Evolutionary conservation across 2,329 filamentous ascomycete genomes (phyloP).

Genomic region (Claviceps sp.): DNA sequence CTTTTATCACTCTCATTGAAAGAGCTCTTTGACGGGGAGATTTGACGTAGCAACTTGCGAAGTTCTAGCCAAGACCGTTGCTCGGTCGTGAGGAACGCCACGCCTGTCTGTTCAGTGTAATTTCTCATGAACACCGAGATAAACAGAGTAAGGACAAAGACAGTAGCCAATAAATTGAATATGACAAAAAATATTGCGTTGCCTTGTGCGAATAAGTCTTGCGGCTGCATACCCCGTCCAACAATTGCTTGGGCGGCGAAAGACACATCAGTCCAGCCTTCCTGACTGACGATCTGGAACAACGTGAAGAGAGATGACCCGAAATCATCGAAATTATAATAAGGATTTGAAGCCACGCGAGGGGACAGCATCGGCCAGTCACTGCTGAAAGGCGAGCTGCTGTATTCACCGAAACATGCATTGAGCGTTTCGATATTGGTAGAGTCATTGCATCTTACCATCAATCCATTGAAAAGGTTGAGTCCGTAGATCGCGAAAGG

Average conservation of each 20-base stretch:
- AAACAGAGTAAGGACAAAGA: slow-evolving; percentile 93
- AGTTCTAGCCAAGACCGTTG: slow-evolving; percentile 95
- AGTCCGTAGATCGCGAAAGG: slow-evolving; percentile 94
- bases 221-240: slow-evolving; percentile 60
- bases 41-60: slow-evolving; percentile 79
- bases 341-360: slow-evolving; percentile 66
- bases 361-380: slow-evolving; percentile 75
- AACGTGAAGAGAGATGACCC: slow-evolving; percentile 88
- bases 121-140: slow-evolving; percentile 99
- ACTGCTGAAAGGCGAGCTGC: slow-evolving; percentile 56
- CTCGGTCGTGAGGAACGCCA: slow-evolving; percentile 88
- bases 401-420: slow-evolving; percentile 77
- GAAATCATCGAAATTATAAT: slow-evolving; percentile 90
- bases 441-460: slow-evolving; percentile 62
- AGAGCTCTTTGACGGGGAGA: slow-evolving; percentile 87
- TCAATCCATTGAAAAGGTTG: slow-evolving; percentile 78
- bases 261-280: slow-evolving; percentile 94
- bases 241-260: slow-evolving; percentile 73
- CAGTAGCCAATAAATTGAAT: slow-evolving; percentile 91
- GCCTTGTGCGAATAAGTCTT: slow-evolving; percentile 54
- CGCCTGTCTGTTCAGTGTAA: slow-evolving; percentile 96
- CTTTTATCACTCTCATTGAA: slow-evolving; percentile 61
- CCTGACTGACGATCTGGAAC: slow-evolving; percentile 97
- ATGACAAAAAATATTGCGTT: slow-evolving; percentile 91
- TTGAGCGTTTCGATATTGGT: slow-evolving; percentile 44